Conservation (phyloP, 2,329 filamentous ascomycete genomes). For the Colletotrichum acutatum region DNA sequence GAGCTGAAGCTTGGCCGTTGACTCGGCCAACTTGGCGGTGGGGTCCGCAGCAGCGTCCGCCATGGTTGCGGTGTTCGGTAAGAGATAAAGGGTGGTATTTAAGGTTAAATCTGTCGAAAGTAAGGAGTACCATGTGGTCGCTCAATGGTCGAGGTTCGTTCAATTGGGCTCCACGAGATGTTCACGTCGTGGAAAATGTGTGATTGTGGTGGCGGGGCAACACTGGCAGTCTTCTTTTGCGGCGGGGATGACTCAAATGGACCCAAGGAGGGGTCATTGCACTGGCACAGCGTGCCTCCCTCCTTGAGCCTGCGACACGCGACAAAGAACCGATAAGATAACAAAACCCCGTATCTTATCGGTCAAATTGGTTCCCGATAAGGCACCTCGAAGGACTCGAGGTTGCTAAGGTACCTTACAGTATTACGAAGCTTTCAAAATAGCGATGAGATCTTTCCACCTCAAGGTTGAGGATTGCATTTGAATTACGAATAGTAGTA, state of each 20-base stretch:
- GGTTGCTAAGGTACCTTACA: too few species aligned
- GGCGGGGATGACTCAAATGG: conserved; percentile 33
- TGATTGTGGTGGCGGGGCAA: conserved; percentile 30
- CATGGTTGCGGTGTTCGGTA: conserved; percentile 47
- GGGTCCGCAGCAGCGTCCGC: conserved; percentile 58
- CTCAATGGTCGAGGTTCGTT: not conserved
- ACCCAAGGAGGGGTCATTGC: conserved; percentile 28
- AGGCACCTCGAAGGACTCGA: not conserved
- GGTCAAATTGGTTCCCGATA: not conserved
- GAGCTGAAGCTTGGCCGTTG: conserved; percentile 67
- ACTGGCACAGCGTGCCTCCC: not conserved
- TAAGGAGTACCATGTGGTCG: not conserved
- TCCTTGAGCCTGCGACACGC: conserved; percentile 5
- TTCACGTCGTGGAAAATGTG: conserved; percentile 21
- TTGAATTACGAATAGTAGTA: too few species aligned
- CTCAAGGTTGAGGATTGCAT: too few species aligned
- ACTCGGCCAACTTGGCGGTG: conserved; percentile 63
- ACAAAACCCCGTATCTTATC: not conserved
- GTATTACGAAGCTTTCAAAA: too few species aligned
- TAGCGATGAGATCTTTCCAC: not conserved
- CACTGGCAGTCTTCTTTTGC: conserved; percentile 18
- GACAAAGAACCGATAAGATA: conserved; percentile 28
- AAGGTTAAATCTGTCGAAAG: accelerated
- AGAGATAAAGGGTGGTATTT: not conserved
- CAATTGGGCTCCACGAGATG: conserved; percentile 18